Evolutionary conservation across 2,329 filamentous ascomycete genomes (phyloP), one percentile per base, ranked within the genome.

Genomic region (Sphaerulina populicola): DNA sequence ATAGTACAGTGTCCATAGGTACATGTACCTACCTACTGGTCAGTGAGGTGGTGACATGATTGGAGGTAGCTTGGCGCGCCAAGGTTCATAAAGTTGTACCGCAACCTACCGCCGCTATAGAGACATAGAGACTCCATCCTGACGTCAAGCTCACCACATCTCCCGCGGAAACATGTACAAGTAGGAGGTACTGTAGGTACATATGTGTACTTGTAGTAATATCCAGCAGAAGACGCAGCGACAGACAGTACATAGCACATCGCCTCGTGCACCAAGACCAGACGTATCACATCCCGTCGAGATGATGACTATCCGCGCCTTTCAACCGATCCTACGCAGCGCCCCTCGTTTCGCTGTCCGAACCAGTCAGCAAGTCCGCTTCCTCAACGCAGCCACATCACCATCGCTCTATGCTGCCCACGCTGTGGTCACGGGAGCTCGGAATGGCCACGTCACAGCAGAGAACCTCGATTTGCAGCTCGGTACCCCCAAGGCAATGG

Each of bases 381-480:
- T 57, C 49, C 57, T 59, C 45, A 59, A 57, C 50, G 43, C 37
- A 10, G 42, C 44, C 14, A 49, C 49, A 6, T 44, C 50, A 6
- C 52, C 57, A 3, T 39, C 53, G 5, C 40, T 59, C 33, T 55
- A 51, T 44, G 47, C 55, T 9, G 52, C 57, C 3, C 48, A 55
- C 7, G 53, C 55, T 10, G 49, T 14, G 2, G 55, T 54, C 5
- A 57, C 52, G n/a, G 57, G 57, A 36, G 57, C 45, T 30, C 55
- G 57, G 27, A 56, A 55, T 21, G 57, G 57, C 40, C 39, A 55
- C 15, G 42, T 56, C 45, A 38, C 27, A 44, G 45, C 55, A 23
- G 46, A 54, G 12, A 47, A 54, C 18, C 52, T 58, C 29, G 30
- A 52, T 27, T 27, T 58, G 18, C 47, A 56, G 12, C 54, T 60